A percentile compares a stretch with the other conserved stretches of the same genome.
Evolutionary conservation across 1,284 basidiomycete genomes (phyloP).

Genomic region (Sporisorium sorghi): DNA sequence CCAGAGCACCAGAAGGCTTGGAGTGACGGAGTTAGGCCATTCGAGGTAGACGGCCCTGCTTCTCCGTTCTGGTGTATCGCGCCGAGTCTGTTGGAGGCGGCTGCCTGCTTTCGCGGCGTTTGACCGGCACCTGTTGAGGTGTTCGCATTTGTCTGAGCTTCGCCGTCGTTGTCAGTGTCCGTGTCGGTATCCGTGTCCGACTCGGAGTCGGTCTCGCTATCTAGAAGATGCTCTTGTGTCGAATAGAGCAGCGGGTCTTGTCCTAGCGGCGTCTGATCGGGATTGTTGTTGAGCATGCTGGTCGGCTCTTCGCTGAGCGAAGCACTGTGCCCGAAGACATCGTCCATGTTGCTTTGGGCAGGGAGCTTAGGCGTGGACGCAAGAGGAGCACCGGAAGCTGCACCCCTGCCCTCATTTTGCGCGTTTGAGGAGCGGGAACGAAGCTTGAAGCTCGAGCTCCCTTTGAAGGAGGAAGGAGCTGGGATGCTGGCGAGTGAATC

Average conservation of each 20-base stretch:
- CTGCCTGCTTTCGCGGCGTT: not conserved
- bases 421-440: slow-evolving; percentile 25
- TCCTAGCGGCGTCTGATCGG: slow-evolving; percentile 54
- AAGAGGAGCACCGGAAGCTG: not conserved
- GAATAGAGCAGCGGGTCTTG: slow-evolving; percentile 59
- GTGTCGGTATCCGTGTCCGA: slow-evolving; percentile 29
- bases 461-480: slow-evolving; percentile 31
- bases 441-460: slow-evolving; percentile 40
- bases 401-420: not conserved
- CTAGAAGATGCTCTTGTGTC: slow-evolving; percentile 43
- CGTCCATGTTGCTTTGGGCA: not conserved
- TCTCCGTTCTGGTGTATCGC: slow-evolving; percentile 4
- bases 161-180: slow-evolving; percentile 16
- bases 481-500: slow-evolving; percentile 39
- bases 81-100: not conserved
- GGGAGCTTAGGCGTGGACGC: slow-evolving; percentile 1
- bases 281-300: slow-evolving; percentile 47
- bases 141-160: not conserved
- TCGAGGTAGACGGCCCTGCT: not conserved
- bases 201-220: slow-evolving; percentile 38
- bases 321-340: slow-evolving; percentile 11
- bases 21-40: not conserved
- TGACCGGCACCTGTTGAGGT: not conserved
- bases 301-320: slow-evolving; percentile 54
- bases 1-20: slow-evolving; percentile 72